Conservation (phyloP, 1,139 yeast genomes). For the Pichia sp. region DNA sequence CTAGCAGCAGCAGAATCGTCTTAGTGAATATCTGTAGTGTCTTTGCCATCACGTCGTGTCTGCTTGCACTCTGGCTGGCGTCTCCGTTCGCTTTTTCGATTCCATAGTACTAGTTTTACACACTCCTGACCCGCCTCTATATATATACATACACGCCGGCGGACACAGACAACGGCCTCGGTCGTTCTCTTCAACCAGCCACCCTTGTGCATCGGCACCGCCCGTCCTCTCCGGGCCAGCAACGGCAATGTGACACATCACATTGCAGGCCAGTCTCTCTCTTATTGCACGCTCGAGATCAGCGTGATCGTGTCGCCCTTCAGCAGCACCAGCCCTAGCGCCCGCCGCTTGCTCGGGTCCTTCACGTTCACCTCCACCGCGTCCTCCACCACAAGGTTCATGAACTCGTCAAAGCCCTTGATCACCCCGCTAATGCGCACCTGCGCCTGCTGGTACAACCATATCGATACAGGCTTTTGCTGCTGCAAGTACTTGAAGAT, state of each 20-base stretch:
- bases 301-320: conserved; percentile 94
- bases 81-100: too few species aligned
- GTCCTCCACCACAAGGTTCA: conserved; percentile 92
- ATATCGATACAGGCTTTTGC: conserved; percentile 71
- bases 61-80: too few species aligned
- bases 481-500: conserved; percentile 83
- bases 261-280: background rate
- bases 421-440: conserved; percentile 78
- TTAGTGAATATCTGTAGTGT: background rate
- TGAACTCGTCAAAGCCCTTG: conserved; percentile 93
- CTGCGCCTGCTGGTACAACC: conserved; percentile 84
- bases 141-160: background rate
- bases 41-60: background rate
- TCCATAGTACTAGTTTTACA: background rate
- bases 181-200: background rate
- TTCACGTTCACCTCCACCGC: conserved; percentile 61
- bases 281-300: conserved; percentile 34
- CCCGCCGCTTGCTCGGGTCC: conserved; percentile 40
- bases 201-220: background rate
- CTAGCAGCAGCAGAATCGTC: background rate
- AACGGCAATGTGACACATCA: background rate
- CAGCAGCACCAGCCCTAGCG: conserved; percentile 59
- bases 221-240: background rate
- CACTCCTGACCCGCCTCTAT: background rate
- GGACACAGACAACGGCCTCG: background rate